Evolutionary conservation across 2,329 filamentous ascomycete genomes (phyloP).

Genomic region (Diaporthe caulivora): DNA sequence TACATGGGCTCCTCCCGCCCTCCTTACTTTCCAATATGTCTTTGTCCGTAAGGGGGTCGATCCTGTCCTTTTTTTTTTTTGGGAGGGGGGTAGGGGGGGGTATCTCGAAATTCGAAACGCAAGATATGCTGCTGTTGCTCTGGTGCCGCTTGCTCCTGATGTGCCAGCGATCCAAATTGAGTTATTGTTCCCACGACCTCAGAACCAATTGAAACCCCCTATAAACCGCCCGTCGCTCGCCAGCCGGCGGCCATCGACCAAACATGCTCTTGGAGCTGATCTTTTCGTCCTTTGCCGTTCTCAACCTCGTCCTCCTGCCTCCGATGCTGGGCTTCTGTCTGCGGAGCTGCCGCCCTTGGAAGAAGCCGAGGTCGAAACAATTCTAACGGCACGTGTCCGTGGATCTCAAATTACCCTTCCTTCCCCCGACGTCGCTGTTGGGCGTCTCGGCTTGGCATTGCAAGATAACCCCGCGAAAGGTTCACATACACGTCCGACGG

Average conservation of each 20-base stretch:
- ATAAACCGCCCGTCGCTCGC: background rate
- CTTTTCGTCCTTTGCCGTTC: constrained; percentile 25
- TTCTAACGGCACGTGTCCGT: background rate
- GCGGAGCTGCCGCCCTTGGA: background rate
- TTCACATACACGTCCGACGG: background rate
- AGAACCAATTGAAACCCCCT: background rate
- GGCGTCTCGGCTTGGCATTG: background rate
- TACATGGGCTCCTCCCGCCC: background rate
- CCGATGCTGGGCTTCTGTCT: constrained; percentile 16
- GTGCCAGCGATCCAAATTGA: background rate
- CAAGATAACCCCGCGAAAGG: background rate
- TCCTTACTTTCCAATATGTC: background rate
- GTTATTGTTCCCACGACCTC: background rate
- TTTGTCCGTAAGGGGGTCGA: background rate
- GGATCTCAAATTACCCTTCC: background rate
- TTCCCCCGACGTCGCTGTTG: background rate
- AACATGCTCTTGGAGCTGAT: constrained; percentile 28
- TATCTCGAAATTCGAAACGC: constrained; percentile 24
- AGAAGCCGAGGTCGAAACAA: background rate
- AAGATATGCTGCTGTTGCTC: constrained; percentile 19
- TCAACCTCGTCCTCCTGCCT: constrained; percentile 20
- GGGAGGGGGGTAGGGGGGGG: too few species aligned
- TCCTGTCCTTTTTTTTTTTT: background rate
- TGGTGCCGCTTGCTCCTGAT: constrained; percentile 1
- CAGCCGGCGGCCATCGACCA: background rate